phyloP scores from a whole-genome alignment of 2,329 filamentous ascomycete species.

The Periconia digitata region DNA sequence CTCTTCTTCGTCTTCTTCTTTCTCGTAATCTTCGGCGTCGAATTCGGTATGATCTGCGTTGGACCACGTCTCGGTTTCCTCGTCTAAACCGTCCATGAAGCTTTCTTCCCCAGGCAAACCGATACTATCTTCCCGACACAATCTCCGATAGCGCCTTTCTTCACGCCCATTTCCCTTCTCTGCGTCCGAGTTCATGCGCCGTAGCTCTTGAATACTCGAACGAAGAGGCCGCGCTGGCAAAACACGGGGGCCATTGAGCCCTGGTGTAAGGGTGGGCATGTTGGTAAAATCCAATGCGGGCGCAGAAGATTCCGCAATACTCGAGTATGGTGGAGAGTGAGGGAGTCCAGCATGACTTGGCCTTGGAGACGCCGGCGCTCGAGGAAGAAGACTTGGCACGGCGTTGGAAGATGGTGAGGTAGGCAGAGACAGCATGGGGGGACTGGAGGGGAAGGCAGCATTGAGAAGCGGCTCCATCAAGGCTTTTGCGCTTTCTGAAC shows the following conservation, averaged over 20 bases:
- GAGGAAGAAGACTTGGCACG: too few species aligned
- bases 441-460: conserved; percentile 21
- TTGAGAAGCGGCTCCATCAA: conserved; percentile 26
- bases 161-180: conserved; percentile 26
- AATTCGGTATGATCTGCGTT: too few species aligned
- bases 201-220: conserved; percentile 42
- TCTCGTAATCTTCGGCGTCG: background rate
- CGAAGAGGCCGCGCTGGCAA: conserved; percentile 42
- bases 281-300: conserved; percentile 23
- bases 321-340: background rate
- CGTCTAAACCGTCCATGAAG: conserved; percentile 29
- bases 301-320: background rate
- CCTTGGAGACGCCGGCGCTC: conserved; percentile 27
- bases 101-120: conserved; percentile 31
- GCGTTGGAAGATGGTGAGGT: conserved; percentile 15
- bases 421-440: conserved; percentile 15
- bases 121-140: conserved; percentile 43
- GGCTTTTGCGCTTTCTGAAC: conserved; percentile 7
- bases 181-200: conserved; percentile 49
- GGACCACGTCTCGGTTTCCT: conserved; percentile 1
- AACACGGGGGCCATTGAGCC: conserved; percentile 31
- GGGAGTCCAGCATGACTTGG: conserved; percentile 23
- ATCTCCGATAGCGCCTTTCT: conserved; percentile 39
- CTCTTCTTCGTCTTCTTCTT: conserved; percentile 8
- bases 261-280: conserved; percentile 24